Evolutionary conservation across 2,329 filamentous ascomycete species (phyloP), one percentile per base, ranked within the genome.

Genomic region (Xylariaceae sp.): DNA sequence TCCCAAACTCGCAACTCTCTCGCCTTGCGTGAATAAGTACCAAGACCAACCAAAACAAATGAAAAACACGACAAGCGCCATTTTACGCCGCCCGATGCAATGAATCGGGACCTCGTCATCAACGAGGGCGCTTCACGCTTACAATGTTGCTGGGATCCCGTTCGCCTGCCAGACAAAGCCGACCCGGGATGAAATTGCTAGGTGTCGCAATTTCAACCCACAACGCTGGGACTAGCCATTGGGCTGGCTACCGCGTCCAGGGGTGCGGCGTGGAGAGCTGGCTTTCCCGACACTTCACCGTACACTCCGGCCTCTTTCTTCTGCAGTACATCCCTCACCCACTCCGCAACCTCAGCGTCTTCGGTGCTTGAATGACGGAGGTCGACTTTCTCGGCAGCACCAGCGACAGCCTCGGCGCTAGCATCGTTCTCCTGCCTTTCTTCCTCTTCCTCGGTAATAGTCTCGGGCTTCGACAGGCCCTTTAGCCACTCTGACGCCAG

Each of bases 401-500:
- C 68, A 15, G 58, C 56, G 12, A 67, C 55, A 13, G 63, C 60
- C 26, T 63, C 64, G n/a, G 61, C 64, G 38, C 64, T 60, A 31
- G 56, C 50, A 34, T 55, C 46, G 44, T 59, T 53, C 23, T 59
- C 59, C 14, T 61, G 58, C 16, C 56, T 48, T 29, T 59, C 60
- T 42, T 63, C 56, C 14, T 59, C 59, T 44, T 65, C 56, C 52
- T 64, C 57, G 33, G 56, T 41, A 46, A 63, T 59, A 27, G 58
- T 56, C 53, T 79, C 73, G 2, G 86, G 86, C 51, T 88, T 85
- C 47, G 82, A 76, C 26, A 95, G 70, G 1, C 78, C 72, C 7
- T 79, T 74, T 4, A 98, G 73, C 92, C 92, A 98, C 18, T 86
- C 80, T 58, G 97, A 90, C 54, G 87, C 80, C 9, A 98, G 73